Percentiles rank a stretch among this genome's conserved stretches.
Evolutionary conservation across 495 filamentous ascomycete species (phyloP).

Genomic region (Tuber brumale): DNA sequence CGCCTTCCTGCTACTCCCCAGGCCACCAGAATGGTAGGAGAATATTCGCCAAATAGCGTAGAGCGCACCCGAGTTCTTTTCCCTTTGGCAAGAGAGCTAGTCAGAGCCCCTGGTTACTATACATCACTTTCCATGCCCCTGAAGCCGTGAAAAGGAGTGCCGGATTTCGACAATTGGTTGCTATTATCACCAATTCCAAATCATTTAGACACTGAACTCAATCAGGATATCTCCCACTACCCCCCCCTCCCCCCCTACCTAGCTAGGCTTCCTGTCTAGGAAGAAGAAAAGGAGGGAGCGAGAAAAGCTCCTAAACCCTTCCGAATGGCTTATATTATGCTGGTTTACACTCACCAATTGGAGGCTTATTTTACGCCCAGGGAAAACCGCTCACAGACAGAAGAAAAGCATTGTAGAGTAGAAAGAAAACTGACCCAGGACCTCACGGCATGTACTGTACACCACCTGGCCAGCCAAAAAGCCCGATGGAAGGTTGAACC

Average conservation of each 20-base stretch:
- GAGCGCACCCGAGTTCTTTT: not conserved
- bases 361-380: conserved; percentile 11
- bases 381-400: conserved; percentile 13
- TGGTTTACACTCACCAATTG: conserved; percentile 4
- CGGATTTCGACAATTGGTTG: too few relatives aligned
- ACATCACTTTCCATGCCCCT: conserved; percentile 15
- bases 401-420: not conserved
- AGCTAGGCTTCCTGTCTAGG: not conserved
- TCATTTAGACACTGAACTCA: not conserved
- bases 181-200: not conserved
- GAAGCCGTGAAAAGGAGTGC: too few relatives aligned
- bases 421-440: conserved; percentile 26
- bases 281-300: not conserved
- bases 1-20: not conserved
- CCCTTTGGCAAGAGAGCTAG: not conserved
- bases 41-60: not conserved
- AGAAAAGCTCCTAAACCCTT: conserved; percentile 18
- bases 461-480: conserved; percentile 19
- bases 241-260: conserved; percentile 10
- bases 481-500: conserved; percentile 12
- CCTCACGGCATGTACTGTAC: conserved; percentile 25
- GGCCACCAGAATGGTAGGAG: not conserved
- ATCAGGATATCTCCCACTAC: conserved; percentile 9
- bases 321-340: conserved; percentile 7
- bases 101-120: conserved; percentile 21